These are phyloP conservation scores for Arthrobotrys musiformis DNA, from an alignment of 2,329 filamentous ascomycete species.

Conservation along the genomic window DNA sequence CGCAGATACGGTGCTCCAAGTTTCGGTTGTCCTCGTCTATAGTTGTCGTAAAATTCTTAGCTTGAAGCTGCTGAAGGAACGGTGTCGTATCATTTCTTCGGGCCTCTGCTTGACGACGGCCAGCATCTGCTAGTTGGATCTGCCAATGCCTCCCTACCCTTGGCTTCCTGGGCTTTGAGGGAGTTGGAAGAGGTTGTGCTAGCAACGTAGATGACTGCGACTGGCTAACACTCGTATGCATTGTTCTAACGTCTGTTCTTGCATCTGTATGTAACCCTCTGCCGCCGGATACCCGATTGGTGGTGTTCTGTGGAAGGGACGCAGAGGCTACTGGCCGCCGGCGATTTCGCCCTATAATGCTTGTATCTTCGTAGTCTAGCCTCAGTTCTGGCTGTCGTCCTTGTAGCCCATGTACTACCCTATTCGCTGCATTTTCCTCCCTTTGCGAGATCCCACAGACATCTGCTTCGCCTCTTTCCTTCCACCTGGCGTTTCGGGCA, in stretches of 20 bases:
- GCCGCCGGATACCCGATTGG: not conserved
- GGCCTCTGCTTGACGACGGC: slow-evolving; percentile 25
- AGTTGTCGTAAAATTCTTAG: slow-evolving; percentile 4
- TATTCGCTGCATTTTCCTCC: slow-evolving; percentile 24
- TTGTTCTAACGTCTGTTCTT: not conserved
- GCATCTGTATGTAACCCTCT: slow-evolving; percentile 29
- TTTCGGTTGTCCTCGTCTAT: slow-evolving; percentile 41
- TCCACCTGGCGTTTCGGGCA: slow-evolving; percentile 23
- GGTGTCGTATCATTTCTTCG: slow-evolving; percentile 15
- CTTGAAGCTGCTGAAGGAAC: slow-evolving; percentile 21
- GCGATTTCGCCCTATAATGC: slow-evolving; percentile 43
- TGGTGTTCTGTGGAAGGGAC: not conserved
- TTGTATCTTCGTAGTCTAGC: slow-evolving; percentile 48
- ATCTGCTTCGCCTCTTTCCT: slow-evolving; percentile 34
- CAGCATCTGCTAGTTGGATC: slow-evolving; percentile 23
- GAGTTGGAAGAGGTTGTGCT: slow-evolving; percentile 2
- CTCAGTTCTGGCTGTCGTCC: slow-evolving; percentile 44
- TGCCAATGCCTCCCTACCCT: slow-evolving; percentile 40
- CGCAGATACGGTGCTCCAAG: slow-evolving; percentile 5
- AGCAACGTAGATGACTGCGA: slow-evolving; percentile 19
- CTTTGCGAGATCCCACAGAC: slow-evolving; percentile 36
- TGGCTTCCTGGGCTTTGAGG: not conserved
- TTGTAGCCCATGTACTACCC: slow-evolving; percentile 37
- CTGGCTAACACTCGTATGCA: slow-evolving; percentile 28
- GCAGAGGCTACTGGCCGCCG: not conserved